Base-by-base conservation (phyloP, 139 green algal species). In the Asterochloris erici region DNA sequence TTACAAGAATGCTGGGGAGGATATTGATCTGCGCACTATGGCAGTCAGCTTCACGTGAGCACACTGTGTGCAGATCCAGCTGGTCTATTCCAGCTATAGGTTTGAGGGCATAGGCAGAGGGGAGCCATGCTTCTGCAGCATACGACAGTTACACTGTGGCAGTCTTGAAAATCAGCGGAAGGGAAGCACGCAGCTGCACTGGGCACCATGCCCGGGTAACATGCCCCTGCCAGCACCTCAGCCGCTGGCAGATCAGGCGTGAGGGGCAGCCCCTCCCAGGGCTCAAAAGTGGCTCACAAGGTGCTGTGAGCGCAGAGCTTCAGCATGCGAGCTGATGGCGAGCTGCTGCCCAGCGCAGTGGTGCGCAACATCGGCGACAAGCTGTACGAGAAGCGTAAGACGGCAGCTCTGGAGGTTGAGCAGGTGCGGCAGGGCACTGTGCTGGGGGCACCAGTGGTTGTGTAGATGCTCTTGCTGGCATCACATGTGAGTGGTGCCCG, bases 371-470 rank as follows among this genome's bases (percentile, higher is more conserved):
- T 77, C 14, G 84, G 84, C n/a, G 84, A 87, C 75, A 87, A 99
- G 89, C 89, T 98, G 11, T 99, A 99, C 85, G 96, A 99, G 61
- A 96, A 95, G 84, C 88, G 95, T 11, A 98, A 98, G 83, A 54
- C 84, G 1, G 93, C 93, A 11, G 93, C 93, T 12, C 77, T 96
- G 69, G 93, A 96, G 73, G 88, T 94, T 10, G 88, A 94, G 83
- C 83, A 88, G 79, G 14, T 92, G 23, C 38, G 38, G 38, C 77
- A 26, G 54, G 79, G 75, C 75, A 85, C 38, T 6, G 4, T 54
- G 38, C 38, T 54, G 38, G 38, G 38, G 38, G 38, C 38, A 54
- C 4, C 6, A 54, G 6, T 54, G 38, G 38, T 54, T 54, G 38
- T 54, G 38, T 54, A 54, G 38, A 54, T 6, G 38, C 38, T 54